Base-by-base conservation (phyloP, 2,329 filamentous ascomycete species). In the Delphinella strobiligena region DNA sequence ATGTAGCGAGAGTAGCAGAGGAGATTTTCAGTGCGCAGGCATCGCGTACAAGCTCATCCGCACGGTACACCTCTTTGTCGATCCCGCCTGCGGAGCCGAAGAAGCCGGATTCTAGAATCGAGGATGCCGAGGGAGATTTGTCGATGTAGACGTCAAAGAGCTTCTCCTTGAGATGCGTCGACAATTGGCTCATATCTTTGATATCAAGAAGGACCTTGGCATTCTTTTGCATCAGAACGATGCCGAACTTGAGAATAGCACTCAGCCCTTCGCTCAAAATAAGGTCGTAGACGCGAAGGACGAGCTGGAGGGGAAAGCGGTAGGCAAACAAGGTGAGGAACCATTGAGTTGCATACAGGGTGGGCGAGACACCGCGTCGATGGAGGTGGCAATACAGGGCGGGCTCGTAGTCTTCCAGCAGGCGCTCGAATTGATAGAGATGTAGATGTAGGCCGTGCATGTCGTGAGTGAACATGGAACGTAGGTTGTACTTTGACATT, bases 281-380 rank as follows among this genome's bases (percentile, higher is more conserved):
- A 40, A 98, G 67, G 56, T 98, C 91, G 61, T 96, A 98, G 37
- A 98, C 93, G 22, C 91, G 83, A 42, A 98, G 78, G 5, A 98
- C 91, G 8, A 98, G 76, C 56, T 98, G 91, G 5, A 98, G 71
- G 7, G 91, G 91, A 60, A 98, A 98, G 31, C 93, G 83, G 60
- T 98, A 98, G 22, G 89, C 87, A 56, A 98, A 98, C n/a, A 98
- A 71, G 0, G 91, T 98, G 36, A 98, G 72, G 62, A 98, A 98
- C 91, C 91, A 98, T 60, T 98, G 91, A 0, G 91, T 98, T 33
- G 91, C 91, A 57, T 98, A 98, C 7, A 98, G 71, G 55, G 94
- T 86, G 1, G 91, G 82, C 7, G 82, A 82, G 40, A 98, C 91
- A 48, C 85, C 80, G 41, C 83, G 78, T 43, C 91, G 80, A 54